These are phyloP conservation scores for Blumeriella jaapii DNA, from an alignment of 2,329 filamentous ascomycete genomes.

Conservation along the genomic window DNA sequence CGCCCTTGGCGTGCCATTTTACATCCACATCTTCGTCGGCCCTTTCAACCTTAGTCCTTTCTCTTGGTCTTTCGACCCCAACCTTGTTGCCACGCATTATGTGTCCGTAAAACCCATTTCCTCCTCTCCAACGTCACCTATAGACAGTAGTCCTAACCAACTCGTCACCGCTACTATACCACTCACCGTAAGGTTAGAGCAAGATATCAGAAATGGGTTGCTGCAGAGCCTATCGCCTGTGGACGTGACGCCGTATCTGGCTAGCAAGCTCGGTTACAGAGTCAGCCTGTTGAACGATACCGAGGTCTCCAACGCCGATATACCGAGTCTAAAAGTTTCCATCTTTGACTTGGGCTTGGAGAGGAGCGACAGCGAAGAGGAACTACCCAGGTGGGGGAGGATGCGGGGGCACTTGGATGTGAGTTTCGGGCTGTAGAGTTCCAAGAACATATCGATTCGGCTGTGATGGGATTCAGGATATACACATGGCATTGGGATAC, in stretches of 20 bases:
- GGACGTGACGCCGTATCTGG: slow-evolving; percentile 21
- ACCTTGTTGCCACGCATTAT: slow-evolving; percentile 22
- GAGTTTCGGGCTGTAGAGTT: slow-evolving; percentile 5
- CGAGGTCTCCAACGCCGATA: slow-evolving; percentile 10
- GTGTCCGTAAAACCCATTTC: slow-evolving; percentile 28
- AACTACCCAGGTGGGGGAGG: slow-evolving; percentile 14
- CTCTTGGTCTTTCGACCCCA: slow-evolving; percentile 22
- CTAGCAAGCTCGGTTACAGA: slow-evolving; percentile 20
- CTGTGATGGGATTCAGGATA: no score
- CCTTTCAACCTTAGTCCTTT: slow-evolving; percentile 14
- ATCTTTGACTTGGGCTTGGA: slow-evolving; percentile 19
- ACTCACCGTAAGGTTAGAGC: slow-evolving; percentile 32
- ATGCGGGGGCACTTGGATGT: slow-evolving; percentile 12
- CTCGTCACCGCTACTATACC: slow-evolving; percentile 33
- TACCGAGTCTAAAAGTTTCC: slow-evolving; percentile 19
- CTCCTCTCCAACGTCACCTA: no score
- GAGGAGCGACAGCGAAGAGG: slow-evolving; percentile 4
- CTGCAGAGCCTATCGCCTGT: slow-evolving; percentile 22
- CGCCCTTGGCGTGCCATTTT: slow-evolving; percentile 49
- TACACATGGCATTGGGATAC: no score
- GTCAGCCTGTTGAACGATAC: slow-evolving; percentile 17
- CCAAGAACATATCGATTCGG: no score
- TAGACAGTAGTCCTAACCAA: slow-evolving; percentile 18
- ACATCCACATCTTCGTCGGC: slow-evolving; percentile 59
- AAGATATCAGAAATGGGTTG: slow-evolving; percentile 20